Evolutionary conservation across 1,284 basidiomycete species (phyloP), one percentile per base, ranked within the genome.

Genomic region (Leccinum pachyderme): DNA sequence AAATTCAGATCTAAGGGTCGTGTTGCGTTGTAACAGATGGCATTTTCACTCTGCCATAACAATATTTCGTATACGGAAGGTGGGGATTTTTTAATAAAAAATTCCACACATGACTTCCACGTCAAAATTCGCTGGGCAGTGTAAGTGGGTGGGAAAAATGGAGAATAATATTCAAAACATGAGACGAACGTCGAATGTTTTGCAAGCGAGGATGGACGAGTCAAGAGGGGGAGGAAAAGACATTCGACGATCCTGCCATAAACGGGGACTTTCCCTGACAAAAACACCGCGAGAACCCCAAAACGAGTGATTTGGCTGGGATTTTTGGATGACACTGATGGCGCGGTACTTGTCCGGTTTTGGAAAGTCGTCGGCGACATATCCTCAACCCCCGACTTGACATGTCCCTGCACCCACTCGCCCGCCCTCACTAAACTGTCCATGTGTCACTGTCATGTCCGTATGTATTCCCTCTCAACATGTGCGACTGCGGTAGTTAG

Each of bases 1-100:
- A 75, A 80, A 79, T 74, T 78, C 75, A 82, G 81, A 84, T 83
- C 81, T 83, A 81, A 75, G 73, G 73, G 72, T 73, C 67, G 70
- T 61, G 69, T 65, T 72, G 69, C 65, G 67, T 67, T 70, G 68
- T 72, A 72, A 72, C 71, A 69, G 66, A 69, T 69, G 67, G 69
- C 71, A 73, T 69, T 72, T 72, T 61, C 67, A 68, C 65, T 71
- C 69, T 73, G 68, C 71, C 68, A 70, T 70, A 70, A 73, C 57
- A 67, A 72, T 72, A 65, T 65, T 69, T 73, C 70, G 65, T 72
- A 72, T 73, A 69, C 59, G 70, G 69, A 73, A 70, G 55, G 67
- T 70, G 60, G 68, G 58, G 71, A 53, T 68, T 69, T 72, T 71
- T 68, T 61, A 70, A 69, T 69, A 61, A 66, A 71, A 63, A 41